A percentile compares a stretch with the other conserved stretches of the same genome.
phyloP scores from a whole-genome alignment of 139 green algal genomes.

The Gonium pectorale region DNA sequence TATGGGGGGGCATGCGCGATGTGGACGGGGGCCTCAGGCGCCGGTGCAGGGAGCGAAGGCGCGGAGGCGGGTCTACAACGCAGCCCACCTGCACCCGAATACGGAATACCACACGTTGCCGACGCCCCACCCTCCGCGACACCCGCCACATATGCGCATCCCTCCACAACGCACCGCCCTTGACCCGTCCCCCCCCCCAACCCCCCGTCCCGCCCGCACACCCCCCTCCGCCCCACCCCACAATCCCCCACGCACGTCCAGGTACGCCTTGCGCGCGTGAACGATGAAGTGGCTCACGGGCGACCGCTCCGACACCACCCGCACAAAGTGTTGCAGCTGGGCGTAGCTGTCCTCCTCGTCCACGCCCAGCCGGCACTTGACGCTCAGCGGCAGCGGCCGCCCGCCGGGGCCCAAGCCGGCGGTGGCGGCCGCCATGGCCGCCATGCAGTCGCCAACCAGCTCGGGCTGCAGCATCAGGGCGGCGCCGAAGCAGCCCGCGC shows the following conservation, averaged over 20 bases:
- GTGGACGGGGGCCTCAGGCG: no score
- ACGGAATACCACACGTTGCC: no score
- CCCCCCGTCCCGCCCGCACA: not conserved
- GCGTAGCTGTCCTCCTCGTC: conserved; percentile 76
- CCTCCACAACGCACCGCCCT: no score
- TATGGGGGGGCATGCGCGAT: no score
- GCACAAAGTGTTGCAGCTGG: conserved; percentile 78
- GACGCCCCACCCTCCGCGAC: no score
- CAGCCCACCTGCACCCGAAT: no score
- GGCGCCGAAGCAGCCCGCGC: conserved; percentile 93
- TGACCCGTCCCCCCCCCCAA: not conserved
- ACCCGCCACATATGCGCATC: no score
- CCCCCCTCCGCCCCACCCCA: not conserved
- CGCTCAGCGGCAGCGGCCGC: conserved; percentile 67
- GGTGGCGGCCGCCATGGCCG: conserved; percentile 64
- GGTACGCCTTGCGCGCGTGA: conserved; percentile 94
- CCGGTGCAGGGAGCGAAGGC: no score
- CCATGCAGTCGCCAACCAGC: conserved; percentile 81
- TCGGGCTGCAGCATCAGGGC: conserved; percentile 87
- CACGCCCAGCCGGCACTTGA: conserved; percentile 92
- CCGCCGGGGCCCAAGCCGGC: not conserved
- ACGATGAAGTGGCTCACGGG: conserved; percentile 91
- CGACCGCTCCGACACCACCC: conserved; percentile 71
- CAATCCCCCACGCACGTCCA: conserved; percentile 62
- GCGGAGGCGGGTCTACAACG: no score